A percentile compares a stretch with the other conserved stretches of the same genome.
These are phyloP conservation scores for Davidsoniella neocaledoniae DNA, from an alignment of 2,329 filamentous ascomycete genomes.

Conservation along the genomic window DNA sequence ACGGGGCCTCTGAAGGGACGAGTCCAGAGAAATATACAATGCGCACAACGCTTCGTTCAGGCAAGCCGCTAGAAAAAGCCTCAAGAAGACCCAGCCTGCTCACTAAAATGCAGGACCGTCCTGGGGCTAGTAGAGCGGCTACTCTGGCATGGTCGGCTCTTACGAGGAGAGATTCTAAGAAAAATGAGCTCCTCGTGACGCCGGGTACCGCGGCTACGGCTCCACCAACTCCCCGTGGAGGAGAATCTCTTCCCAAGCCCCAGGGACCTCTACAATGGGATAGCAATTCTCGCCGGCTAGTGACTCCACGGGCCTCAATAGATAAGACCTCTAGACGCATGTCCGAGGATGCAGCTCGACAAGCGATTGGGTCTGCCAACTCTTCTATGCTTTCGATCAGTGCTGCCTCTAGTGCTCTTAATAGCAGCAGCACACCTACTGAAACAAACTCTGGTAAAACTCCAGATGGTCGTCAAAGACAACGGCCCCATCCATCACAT, in stretches of 20 bases:
- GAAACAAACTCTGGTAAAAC: background rate
- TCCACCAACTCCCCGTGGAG: conserved; percentile 17
- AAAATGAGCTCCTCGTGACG: conserved; percentile 14
- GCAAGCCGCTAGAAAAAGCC: conserved; percentile 27
- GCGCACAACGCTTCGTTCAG: conserved; percentile 42
- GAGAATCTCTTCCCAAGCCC: conserved; percentile 1
- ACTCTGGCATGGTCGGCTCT: conserved; percentile 39
- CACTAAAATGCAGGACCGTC: conserved; percentile 5
- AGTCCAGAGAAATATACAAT: conserved; percentile 46
- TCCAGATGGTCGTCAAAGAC: background rate
- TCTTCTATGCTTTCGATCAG: conserved; percentile 35
- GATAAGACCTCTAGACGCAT: conserved; percentile 13
- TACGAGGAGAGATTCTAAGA: conserved; percentile 21
- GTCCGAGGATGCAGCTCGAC: conserved; percentile 19
- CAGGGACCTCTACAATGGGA: conserved; percentile 32
- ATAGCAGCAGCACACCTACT: conserved; percentile 14
- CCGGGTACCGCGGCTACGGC: conserved; percentile 14
- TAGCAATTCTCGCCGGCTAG: conserved; percentile 35
- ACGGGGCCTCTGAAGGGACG: conserved; percentile 12
- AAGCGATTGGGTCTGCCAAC: conserved; percentile 25
- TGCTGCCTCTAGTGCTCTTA: conserved; percentile 39
- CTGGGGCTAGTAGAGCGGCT: conserved; percentile 44
- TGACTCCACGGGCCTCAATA: conserved; percentile 17
- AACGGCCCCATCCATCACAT: conserved; percentile 6
- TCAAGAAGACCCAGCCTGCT: conserved; percentile 22